phyloP scores from a whole-genome alignment of 495 filamentous ascomycete genomes.

The Hypoxylon trugodes region DNA sequence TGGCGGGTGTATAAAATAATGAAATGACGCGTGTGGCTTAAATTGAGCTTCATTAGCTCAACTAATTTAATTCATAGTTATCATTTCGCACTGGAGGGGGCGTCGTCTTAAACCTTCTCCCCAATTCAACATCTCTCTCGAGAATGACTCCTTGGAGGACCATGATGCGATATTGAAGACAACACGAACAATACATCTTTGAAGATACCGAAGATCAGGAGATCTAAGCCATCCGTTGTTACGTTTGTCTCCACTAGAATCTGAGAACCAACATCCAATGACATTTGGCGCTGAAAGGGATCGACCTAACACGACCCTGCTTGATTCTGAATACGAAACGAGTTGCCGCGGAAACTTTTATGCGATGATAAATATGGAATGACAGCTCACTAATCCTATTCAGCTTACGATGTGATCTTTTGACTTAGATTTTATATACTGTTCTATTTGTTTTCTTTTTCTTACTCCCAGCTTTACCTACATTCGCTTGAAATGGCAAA shows the following conservation, averaged over 20 bases:
- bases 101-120: no score
- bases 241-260: slow-evolving; percentile 16
- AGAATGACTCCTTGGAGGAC: no score
- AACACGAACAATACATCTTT: slow-evolving; percentile 10
- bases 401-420: slow-evolving; percentile 3
- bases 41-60: no score
- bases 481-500: slow-evolving; percentile 27
- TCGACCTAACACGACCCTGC: slow-evolving; percentile 24
- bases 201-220: slow-evolving; percentile 5
- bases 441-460: slow-evolving; percentile 9
- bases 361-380: slow-evolving; percentile 19
- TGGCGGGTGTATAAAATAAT: no score
- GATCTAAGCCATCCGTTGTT: slow-evolving; percentile 1
- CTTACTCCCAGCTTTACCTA: slow-evolving; percentile 7
- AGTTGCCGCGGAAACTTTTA: slow-evolving; percentile 20
- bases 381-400: background rate
- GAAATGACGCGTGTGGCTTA: no score
- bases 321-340: slow-evolving; percentile 30
- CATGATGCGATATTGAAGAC: no score
- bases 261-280: slow-evolving; percentile 22
- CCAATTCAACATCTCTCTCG: no score
- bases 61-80: no score
- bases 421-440: no score
- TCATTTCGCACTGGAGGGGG: no score
- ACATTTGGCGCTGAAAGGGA: slow-evolving; percentile 5